Evolutionary conservation across 768 basidiomycete genomes (phyloP).

Genomic region (Termitomyces sp.): DNA sequence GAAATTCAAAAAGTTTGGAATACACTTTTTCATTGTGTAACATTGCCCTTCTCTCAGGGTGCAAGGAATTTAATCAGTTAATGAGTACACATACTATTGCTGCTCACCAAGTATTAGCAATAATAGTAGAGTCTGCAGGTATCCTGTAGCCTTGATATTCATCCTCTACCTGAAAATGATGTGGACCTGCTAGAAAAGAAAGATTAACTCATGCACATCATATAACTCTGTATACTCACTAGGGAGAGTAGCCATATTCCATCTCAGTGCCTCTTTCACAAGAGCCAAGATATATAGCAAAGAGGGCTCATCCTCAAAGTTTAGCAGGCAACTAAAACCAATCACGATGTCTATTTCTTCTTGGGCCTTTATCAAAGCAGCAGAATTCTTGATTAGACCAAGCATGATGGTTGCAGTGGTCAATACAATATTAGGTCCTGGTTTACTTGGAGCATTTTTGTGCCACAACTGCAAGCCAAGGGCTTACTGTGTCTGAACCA

Average conservation of each 20-base stretch:
- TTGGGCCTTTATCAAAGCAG: slow-evolving; percentile 7
- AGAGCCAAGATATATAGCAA: slow-evolving; percentile 28
- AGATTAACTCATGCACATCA: background rate
- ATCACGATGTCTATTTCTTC: slow-evolving; percentile 21
- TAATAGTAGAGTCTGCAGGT: background rate
- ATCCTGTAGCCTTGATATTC: background rate
- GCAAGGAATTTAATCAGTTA: background rate
- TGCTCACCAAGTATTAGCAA: background rate
- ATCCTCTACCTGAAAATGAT: background rate
- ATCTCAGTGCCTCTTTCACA: slow-evolving; percentile 25
- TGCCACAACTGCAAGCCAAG: background rate
- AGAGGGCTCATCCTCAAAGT: slow-evolving; percentile 19
- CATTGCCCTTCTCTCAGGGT: background rate
- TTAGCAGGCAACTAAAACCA: slow-evolving; percentile 20
- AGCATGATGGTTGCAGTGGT: background rate
- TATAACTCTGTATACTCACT: background rate
- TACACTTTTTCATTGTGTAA: background rate
- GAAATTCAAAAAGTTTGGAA: background rate
- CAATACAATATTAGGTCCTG: no score
- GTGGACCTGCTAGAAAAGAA: background rate
- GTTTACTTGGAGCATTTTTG: background rate
- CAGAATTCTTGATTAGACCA: background rate
- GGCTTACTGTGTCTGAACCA: background rate
- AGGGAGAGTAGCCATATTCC: background rate
- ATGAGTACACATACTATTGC: background rate